Percentiles rank a stretch among this genome's conserved stretches.
phyloP scores from a whole-genome alignment of 2,329 filamentous ascomycete species.

The Gaeumannomyces tritici region DNA sequence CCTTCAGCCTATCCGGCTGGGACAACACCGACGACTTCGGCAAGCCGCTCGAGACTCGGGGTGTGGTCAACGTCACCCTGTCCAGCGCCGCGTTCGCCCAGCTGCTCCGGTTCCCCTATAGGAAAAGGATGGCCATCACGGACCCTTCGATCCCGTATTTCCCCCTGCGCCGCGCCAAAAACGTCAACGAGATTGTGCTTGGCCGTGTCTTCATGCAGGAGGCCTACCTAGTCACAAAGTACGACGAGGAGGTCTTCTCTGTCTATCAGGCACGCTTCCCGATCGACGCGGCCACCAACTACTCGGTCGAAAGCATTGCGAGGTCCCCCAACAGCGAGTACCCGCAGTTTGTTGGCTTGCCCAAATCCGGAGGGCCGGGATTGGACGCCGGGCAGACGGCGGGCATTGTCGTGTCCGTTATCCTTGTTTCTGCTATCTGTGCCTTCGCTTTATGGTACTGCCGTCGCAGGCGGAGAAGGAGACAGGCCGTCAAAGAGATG shows the following conservation, averaged over 20 bases:
- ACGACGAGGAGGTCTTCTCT: constrained; percentile 42
- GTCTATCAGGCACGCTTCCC: constrained; percentile 47
- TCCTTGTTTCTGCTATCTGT: constrained; percentile 22
- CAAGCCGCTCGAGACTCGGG: constrained; percentile 34
- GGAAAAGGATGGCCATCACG: constrained; percentile 30
- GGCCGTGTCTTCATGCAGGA: constrained; percentile 64
- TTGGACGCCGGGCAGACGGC: constrained; percentile 31
- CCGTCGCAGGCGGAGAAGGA: constrained; percentile 21
- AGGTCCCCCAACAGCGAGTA: constrained; percentile 36
- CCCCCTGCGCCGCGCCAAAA: constrained; percentile 47
- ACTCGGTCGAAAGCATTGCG: constrained; percentile 30
- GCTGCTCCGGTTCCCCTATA: constrained; percentile 39
- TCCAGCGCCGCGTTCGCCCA: constrained; percentile 41
- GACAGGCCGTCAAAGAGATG: constrained; percentile 12
- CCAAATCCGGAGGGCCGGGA: constrained; percentile 8
- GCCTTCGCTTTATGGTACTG: constrained; percentile 19
- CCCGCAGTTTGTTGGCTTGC: constrained; percentile 24
- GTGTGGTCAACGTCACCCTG: constrained; percentile 47
- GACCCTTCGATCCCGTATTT: constrained; percentile 50
- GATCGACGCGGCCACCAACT: constrained; percentile 26
- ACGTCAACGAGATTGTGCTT: constrained; percentile 47
- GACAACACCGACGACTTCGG: constrained; percentile 45
- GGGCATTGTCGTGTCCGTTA: constrained; percentile 35
- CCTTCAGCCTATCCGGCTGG: constrained; percentile 45
- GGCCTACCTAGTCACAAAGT: constrained; percentile 49